Base-by-base conservation (phyloP, 352 stramenopile genomes). In the Pythium volutum region DNA sequence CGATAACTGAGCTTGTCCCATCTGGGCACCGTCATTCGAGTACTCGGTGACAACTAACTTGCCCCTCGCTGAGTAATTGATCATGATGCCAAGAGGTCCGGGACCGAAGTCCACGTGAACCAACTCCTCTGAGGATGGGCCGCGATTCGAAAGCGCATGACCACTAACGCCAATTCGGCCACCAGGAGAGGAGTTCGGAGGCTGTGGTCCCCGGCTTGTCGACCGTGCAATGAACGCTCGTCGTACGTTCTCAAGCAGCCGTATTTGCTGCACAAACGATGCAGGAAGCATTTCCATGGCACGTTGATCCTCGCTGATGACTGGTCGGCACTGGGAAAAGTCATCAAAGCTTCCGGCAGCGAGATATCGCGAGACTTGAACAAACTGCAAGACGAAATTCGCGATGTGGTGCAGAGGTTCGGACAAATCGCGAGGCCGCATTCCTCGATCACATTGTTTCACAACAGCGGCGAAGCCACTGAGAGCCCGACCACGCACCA, bases 41-140 rank as follows among this genome's bases (percentile, higher is more conserved):
- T 92, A 95, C 49, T 92, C 85, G 10, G 84, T 92, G 46, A 95
- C 84, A 15, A 89, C 62, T 41, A 95, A 84, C 15, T 76, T 88
- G 14, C 81, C 81, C 27, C 68, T 78, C 23, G 77, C 68, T 11
- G 85, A 89, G 49, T 92, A 88, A 43, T 95, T 92, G 49, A 95
- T 93, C 55, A 95, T 86, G 33, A 93, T 85, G 1, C 84, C 84
- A 23, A 95, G 67, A 2, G 82, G 86, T 14, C 86, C 86, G 31
- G 73, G 61, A 0, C 69, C 74, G 68, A 95, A 95, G 23, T 85
- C 67, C 53, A 93, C 84, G 25, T 89, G 64, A 2, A 86, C 61
- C 11, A 87, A 71, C 25, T 71, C 71, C n/a, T 74, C 66, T n/a
- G 48, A 71, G 2, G 22, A n/a, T 20, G 38, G 18, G 16, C 7